These are phyloP conservation scores for Yarrowia sp. DNA, from an alignment of 805 yeast species.

Conservation along the genomic window DNA sequence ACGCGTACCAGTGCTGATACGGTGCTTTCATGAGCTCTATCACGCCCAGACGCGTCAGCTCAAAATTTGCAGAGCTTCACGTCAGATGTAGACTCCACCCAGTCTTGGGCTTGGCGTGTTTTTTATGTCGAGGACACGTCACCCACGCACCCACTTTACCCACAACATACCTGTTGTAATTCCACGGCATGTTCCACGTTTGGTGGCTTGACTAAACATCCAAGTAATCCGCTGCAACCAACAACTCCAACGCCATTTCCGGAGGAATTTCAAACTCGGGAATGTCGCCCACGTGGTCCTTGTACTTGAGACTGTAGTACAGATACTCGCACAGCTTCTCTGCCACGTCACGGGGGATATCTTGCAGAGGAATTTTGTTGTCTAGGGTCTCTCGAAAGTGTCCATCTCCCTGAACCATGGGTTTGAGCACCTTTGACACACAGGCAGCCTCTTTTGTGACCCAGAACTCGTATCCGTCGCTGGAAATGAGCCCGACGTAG, in stretches of 20 bases:
- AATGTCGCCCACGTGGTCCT: constrained; percentile 49
- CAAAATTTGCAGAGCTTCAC: too few relatives aligned
- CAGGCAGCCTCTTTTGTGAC: constrained; percentile 72
- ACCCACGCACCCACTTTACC: too few relatives aligned
- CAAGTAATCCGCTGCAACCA: constrained; percentile 89
- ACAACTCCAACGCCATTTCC: constrained; percentile 84
- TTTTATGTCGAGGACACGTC: too few relatives aligned
- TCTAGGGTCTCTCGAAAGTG: constrained; percentile 57
- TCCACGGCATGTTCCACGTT: too few relatives aligned
- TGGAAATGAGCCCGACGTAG: constrained; percentile 66
- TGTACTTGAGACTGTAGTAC: constrained; percentile 69
- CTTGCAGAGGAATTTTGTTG: constrained; percentile 54
- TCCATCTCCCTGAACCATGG: constrained; percentile 45
- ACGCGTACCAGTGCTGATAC: too few relatives aligned
- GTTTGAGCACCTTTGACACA: constrained; percentile 61
- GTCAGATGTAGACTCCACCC: too few relatives aligned
- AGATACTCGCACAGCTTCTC: constrained; percentile 83
- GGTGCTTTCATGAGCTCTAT: too few relatives aligned
- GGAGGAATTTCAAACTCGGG: constrained; percentile 93
- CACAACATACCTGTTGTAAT: too few relatives aligned
- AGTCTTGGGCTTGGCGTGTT: too few relatives aligned
- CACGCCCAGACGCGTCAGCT: too few relatives aligned
- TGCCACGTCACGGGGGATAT: constrained; percentile 68
- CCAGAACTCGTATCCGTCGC: constrained; percentile 64
- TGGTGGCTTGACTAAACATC: constrained; percentile 41